Evolutionary conservation across 306 rosid genomes (phyloP).

Genomic region (Inga leiocalycina): DNA sequence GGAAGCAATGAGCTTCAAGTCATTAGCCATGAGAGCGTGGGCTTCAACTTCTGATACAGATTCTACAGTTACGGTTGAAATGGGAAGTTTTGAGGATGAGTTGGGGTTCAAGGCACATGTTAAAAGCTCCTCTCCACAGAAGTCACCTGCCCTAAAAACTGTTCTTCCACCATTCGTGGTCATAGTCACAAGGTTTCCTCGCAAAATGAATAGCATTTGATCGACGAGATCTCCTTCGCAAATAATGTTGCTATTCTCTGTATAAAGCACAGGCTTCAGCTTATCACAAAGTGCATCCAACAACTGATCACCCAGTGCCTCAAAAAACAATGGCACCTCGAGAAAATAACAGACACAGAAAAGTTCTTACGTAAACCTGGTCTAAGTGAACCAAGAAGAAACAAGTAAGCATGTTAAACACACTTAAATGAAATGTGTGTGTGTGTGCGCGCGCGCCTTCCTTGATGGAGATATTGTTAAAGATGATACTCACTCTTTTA

Average conservation of each 20-base stretch:
- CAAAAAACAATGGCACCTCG: background rate
- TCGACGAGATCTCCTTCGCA: background rate
- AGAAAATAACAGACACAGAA: too few species aligned
- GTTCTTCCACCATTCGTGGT: background rate
- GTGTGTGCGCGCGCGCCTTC: background rate
- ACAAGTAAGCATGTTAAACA: background rate
- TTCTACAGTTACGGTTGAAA: background rate
- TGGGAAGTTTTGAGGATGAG: background rate
- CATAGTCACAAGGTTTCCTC: background rate
- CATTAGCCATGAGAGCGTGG: background rate
- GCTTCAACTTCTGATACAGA: background rate
- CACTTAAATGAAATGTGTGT: background rate
- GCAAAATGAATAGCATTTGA: constrained; percentile 26
- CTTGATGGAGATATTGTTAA: background rate
- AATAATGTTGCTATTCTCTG: background rate
- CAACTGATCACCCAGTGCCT: background rate
- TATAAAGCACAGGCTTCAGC: background rate
- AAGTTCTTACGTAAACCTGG: background rate
- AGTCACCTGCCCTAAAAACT: background rate
- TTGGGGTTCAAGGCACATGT: background rate
- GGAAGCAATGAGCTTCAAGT: background rate
- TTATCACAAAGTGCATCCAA: background rate
- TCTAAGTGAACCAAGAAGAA: background rate
- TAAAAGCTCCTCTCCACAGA: constrained; percentile 62
- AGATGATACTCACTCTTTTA: constrained; percentile 52